Evolutionary conservation across 2,329 filamentous ascomycete species (phyloP), one percentile per base, ranked within the genome.

Genomic region (Graphium sp.): DNA sequence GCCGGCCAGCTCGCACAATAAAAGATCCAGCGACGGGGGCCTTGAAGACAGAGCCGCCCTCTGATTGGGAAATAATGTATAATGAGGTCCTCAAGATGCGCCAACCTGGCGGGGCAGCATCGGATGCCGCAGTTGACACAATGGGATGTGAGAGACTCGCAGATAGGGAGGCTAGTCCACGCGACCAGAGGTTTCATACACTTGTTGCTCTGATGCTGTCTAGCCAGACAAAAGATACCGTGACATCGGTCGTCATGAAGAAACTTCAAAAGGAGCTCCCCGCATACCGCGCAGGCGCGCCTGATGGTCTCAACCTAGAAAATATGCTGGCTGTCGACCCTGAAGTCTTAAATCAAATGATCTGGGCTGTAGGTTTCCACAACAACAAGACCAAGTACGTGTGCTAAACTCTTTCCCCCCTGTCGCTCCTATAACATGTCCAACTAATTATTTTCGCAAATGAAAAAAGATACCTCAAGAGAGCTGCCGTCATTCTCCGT

Each of bases 101-200:
- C 3, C 48, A 52, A 5, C 47, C 53, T 0, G 63, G 61, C 4
- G 63, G 62, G 6, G 44, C 52, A 53, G 54, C 78, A 46, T 46
- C 66, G 57, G 52, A 78, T 66, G 89, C 89, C 1, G 80, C 87
- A 1, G 89, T 98, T 8, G 89, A 98, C 49, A 95, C 87, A 1
- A 94, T 95, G 85, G 89, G 89, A 8, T 98, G 89, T 52, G 84
- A 84, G 51, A 67, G 69, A 6, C 61, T 89, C 7, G 80, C 79
- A 3, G 55, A 62, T 26, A 47, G 53, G 11, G 49, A 41, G 2
- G 60, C 64, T 8, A 60, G 53, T 32, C 46, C 58, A 16, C 58
- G 53, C 33, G 66, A 69, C 44, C 72, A 73, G 46, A 68, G 85
- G 6, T 85, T 91, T 41, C 85, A 94, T 44, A 92, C 82, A 4